Percentiles rank a stretch among this genome's conserved stretches.
Conservation (phyloP, 1,139 yeast species). For the Diutina scorzettiae region DNA sequence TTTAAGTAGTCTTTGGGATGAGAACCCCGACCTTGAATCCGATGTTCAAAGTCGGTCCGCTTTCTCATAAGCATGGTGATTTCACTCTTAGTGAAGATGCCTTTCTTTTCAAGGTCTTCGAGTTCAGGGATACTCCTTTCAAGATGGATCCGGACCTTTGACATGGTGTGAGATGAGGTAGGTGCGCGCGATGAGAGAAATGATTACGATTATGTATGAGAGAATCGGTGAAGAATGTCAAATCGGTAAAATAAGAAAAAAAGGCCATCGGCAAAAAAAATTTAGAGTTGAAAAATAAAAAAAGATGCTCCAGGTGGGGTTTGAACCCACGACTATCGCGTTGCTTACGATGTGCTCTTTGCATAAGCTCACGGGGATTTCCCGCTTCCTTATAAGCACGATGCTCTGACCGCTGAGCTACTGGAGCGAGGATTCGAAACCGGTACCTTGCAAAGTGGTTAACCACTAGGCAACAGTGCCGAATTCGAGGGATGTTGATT, state of each 20-base stretch:
- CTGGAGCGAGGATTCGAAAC: constrained; percentile 4
- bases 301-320: constrained; percentile 43
- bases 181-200: constrained; percentile 2
- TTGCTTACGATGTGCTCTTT: constrained; percentile 22
- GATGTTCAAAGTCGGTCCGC: constrained; percentile 91
- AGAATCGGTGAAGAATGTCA: not conserved
- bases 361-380: constrained; percentile 4
- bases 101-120: constrained; percentile 74
- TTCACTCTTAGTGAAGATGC: constrained; percentile 71
- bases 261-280: not conserved
- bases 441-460: not conserved
- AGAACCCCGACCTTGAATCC: constrained; percentile 77
- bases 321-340: constrained; percentile 51
- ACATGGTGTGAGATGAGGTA: constrained; percentile 12
- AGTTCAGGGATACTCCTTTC: constrained; percentile 88
- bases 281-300: not conserved
- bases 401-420: constrained; percentile 6
- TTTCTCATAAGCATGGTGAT: constrained; percentile 80
- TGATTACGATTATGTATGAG: not conserved
- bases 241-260: too few relatives aligned
- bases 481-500: not conserved
- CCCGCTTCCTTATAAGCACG: constrained; percentile 6
- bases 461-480: constrained; percentile 5
- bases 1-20: constrained; percentile 65
- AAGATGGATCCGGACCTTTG: constrained; percentile 63